Base-by-base conservation (phyloP, 1,284 basidiomycete genomes). In the Flammula alnicola region DNA sequence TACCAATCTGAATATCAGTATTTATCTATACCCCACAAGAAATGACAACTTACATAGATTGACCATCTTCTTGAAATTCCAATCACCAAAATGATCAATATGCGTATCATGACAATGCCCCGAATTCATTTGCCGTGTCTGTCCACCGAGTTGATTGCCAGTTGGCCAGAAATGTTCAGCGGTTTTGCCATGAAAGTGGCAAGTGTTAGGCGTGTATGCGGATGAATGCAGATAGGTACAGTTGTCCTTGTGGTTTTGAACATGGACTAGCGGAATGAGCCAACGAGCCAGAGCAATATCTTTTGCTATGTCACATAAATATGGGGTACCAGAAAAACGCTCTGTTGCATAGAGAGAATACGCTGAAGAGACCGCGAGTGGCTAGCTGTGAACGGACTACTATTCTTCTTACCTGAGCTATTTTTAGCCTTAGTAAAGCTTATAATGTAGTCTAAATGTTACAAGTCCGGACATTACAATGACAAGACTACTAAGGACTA, bases 51-150 rank as follows among this genome's bases (percentile, higher is more conserved):
- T 31, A 57, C 60, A 47, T 2, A 57, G 14, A 5, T 14, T 22
- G 3, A 32, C 39, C 0, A 42, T 46, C 14, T 70, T 70, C 39
- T 46, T 12, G 59, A 62, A 71, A 37, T 72, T 72, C 35, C 53
- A 61, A 35, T 60, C 56, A 3, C 58, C 57, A 27, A 62, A 65
- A 16, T 67, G 63, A 36, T 68, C 63, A 39, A 72, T 63, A 1
- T 73, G 44, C 0, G 58, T 64, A 37, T 73, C 67, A 5, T 54
- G 56, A 0, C 63, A 55, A 2, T 57, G 50, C 2, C 69, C 69
- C 3, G 66, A 63, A 5, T 63, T 64, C 64, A 69, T 71, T 32
- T 63, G 62, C 20, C 53, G 52, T 0, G 67, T 71, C 27, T 65
- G 66, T 6, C 36, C 33, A 0, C 61, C 64, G 0, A 65, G 20